Evolutionary conservation across 2,329 filamentous ascomycete species (phyloP).

Genomic region (Cytospora leucostoma): DNA sequence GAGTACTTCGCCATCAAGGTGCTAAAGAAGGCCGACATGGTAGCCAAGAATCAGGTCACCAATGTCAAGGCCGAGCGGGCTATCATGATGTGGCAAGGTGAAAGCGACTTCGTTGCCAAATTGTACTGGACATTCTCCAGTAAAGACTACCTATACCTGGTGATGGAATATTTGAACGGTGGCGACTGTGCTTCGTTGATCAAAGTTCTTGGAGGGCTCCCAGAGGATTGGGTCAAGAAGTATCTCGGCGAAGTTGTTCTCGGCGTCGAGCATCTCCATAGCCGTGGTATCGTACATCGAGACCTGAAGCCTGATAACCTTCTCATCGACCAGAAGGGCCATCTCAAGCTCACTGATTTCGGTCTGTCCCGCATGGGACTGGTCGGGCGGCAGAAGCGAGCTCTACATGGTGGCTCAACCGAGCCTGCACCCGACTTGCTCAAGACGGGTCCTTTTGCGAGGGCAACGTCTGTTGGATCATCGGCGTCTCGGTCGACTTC

Average conservation of each 20-base stretch:
- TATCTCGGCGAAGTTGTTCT: constrained; percentile 95
- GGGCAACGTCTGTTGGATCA: constrained; percentile 81
- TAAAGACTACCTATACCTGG: constrained; percentile 97
- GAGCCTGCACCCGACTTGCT: constrained; percentile 91
- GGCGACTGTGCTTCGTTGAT: constrained; percentile 96
- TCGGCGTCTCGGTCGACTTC: constrained; percentile 78
- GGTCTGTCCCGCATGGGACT: constrained; percentile 96
- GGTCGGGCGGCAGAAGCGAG: constrained; percentile 92
- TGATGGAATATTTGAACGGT: constrained; percentile 99
- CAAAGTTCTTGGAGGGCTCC: constrained; percentile 86
- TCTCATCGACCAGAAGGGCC: constrained; percentile 93
- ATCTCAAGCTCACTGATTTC: constrained; percentile 96
- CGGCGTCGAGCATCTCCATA: constrained; percentile 95
- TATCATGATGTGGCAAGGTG: constrained; percentile 99
- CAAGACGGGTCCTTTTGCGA: constrained; percentile 87
- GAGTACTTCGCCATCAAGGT: constrained; percentile 99
- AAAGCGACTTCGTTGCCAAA: constrained; percentile 98
- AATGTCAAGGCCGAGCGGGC: constrained; percentile 98
- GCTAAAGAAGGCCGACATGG: constrained; percentile 99
- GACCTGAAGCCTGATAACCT: constrained; percentile 97
- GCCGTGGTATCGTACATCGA: constrained; percentile 91
- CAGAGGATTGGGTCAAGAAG: constrained; percentile 98
- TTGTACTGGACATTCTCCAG: constrained; percentile 99
- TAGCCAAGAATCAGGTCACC: constrained; percentile 98
- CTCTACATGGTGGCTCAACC: constrained; percentile 71